A percentile compares a stretch with the other conserved stretches of the same genome.
These are phyloP conservation scores for Kazachstania psychrophila DNA, from an alignment of 805 yeast genomes.

Conservation along the genomic window DNA sequence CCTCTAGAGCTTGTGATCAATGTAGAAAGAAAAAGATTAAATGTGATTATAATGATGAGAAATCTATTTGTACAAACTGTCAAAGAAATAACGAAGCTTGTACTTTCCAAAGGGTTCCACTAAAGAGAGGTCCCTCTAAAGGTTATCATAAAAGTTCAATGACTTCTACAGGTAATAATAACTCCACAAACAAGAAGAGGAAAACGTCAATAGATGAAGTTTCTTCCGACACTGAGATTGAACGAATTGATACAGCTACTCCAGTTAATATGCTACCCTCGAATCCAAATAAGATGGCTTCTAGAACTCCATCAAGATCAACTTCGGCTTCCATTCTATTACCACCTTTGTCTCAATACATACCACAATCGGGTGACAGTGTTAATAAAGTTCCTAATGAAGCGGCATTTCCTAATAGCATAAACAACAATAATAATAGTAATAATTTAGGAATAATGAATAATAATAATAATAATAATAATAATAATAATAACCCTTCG, in stretches of 20 bases:
- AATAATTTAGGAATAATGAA: neutral
- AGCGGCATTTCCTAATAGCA: neutral
- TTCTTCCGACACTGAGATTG: neutral
- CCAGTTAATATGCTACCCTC: neutral
- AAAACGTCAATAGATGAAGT: no score
- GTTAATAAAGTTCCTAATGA: neutral
- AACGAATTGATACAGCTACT: neutral
- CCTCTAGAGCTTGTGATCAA: slow-evolving; percentile 73
- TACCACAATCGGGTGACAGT: slow-evolving; percentile 11
- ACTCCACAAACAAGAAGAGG: no score
- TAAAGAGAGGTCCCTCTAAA: slow-evolving; percentile 73
- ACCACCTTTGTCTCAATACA: slow-evolving; percentile 28
- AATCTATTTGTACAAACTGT: slow-evolving; percentile 57
- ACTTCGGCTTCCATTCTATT: slow-evolving; percentile 15
- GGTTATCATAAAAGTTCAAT: slow-evolving; percentile 44
- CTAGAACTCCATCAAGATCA: slow-evolving; percentile 12
- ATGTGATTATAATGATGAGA: slow-evolving; percentile 54
- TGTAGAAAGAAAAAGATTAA: slow-evolving; percentile 65
- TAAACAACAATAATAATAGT: neutral
- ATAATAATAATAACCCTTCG: neutral
- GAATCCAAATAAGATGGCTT: neutral
- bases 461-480: neutral
- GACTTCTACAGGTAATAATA: neutral
- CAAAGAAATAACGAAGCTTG: slow-evolving; percentile 50
- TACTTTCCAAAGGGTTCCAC: slow-evolving; percentile 59